A percentile compares a stretch with the other conserved stretches of the same genome.
phyloP scores from a whole-genome alignment of 441 rosid species.

The Populus hybrid region DNA sequence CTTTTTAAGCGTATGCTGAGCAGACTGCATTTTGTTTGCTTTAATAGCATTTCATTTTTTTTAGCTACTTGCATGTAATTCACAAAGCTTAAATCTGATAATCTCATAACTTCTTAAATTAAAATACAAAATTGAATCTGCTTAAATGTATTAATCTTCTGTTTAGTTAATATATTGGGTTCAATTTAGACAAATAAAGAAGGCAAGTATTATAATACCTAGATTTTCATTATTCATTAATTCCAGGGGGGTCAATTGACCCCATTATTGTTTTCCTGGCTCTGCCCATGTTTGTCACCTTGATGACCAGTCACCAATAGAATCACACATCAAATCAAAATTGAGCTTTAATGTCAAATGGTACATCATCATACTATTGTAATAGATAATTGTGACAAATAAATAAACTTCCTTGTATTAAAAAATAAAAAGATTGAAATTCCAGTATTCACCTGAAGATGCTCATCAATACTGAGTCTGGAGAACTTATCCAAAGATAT shows the following conservation, averaged over 20 bases:
- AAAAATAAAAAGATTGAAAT: neutral
- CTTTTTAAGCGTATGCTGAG: neutral
- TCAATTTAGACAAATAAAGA: neutral
- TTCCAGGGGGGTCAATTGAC: neutral
- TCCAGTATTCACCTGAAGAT: constrained; percentile 37
- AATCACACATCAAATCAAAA: neutral
- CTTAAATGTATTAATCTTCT: neutral
- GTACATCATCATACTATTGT: neutral
- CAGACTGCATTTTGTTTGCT: neutral
- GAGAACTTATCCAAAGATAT: constrained; percentile 44
- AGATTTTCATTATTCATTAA: neutral
- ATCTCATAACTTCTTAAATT: neutral
- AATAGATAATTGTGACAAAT: neutral
- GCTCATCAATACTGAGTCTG: constrained; percentile 34
- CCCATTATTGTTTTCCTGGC: neutral
- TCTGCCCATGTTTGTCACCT: neutral
- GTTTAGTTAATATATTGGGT: neutral
- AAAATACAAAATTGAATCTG: neutral
- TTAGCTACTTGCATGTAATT: neutral
- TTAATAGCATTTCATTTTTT: neutral
- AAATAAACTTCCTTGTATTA: neutral
- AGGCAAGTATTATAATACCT: neutral
- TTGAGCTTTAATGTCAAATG: neutral
- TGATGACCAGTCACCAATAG: neutral
- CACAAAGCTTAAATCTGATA: neutral